Evolutionary conservation across 495 filamentous ascomycete species (phyloP), one percentile per base, ranked within the genome.

Genomic region (Neurospora tetrasperma): DNA sequence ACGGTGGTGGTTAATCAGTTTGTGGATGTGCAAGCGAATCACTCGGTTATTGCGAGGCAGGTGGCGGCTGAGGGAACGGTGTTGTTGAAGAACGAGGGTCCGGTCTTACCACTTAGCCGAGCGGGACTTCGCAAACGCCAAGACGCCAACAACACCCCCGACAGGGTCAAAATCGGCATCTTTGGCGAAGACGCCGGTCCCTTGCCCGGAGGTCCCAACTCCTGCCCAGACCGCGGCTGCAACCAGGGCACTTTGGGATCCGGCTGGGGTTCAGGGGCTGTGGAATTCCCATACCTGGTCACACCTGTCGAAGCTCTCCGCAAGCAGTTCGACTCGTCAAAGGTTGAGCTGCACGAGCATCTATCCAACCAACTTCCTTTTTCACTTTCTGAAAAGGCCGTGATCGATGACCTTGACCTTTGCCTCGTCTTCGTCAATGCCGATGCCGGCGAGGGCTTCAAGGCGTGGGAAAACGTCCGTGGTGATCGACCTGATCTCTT

Each of bases 261-360:
- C 1, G 95, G 95, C 35, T 98, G 95, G 95, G 95, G 95, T 40
- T 94, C 91, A 69, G 95, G 94, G 5, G 88, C 93, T 3, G 95
- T 93, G 38, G 91, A 97, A 62, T 96, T 94, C 72, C 92, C 94
- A 0, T 94, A 95, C 77, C 85, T 97, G 0, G 81, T 94, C 23
- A 85, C 89, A 4, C 94, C 94, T 1, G 80, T 88, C 42, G 86
- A 91, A 39, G 91, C 91, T 14, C 81, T 97, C 8, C 82, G 86
- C 68, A 76, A 80, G 11, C 85, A 88, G 2, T 93, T 93, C 82
- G 83, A 89, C 72, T 77, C 82, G 14, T 84, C 88, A 18, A 83
- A 82, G 38, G 90, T 93, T 2, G 82, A 90, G 11, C 76, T 93
- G 10, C 86, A 85, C 2, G 85, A 88, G 8, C 90, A 86, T 70